Evolutionary conservation across 331 rosid species (phyloP), one percentile per base, ranked within the genome.

Genomic region (Pyracantha coccinea): DNA sequence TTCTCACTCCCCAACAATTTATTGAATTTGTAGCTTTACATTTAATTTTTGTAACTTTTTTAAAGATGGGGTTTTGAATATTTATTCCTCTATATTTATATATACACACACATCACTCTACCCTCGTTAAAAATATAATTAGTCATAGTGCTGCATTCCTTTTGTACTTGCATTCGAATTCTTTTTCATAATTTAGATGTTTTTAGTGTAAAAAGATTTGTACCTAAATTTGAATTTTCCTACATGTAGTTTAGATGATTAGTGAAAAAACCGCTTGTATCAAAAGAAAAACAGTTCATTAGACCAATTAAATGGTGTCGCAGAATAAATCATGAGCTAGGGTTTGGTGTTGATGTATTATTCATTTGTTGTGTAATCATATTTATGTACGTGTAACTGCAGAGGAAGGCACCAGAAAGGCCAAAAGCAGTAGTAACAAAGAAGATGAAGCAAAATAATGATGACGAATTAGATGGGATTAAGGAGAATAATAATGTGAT

Each of bases 351-450:
- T 50, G 20, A 50, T 14, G 17, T 14, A 45, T 45, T 15, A 55
- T 2, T 19, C 12, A 20, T 55, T 17, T 55, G 29, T 14, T 35
- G 24, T 38, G 13, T 68, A 16, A 23, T 27, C 27, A 27, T 59
- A 55, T 57, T 71, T 57, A 57, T 17, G 38, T 16, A 14, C 29
- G 16, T 25, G 4, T 24, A 7, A 67, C 66, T 24, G 75, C 88
- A 94, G 97, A 90, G 83, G 76, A 78, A 24, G 20, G 90, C 96
- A 62, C 74, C 84, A 9, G 80, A 72, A 78, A 78, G 79, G 88
- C 99, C 99, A 14, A 87, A 21, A 68, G 71, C 9, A 73, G 62
- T 15, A 55, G 27, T 10, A 69, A 73, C 6, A 70, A 47, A 4
- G 77, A 14, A 20, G 72, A 20, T 47, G 68, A 61, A 69, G 14